Evolutionary conservation across 2,329 filamentous ascomycete species (phyloP).

Genomic region (Alternaria metachromatica): DNA sequence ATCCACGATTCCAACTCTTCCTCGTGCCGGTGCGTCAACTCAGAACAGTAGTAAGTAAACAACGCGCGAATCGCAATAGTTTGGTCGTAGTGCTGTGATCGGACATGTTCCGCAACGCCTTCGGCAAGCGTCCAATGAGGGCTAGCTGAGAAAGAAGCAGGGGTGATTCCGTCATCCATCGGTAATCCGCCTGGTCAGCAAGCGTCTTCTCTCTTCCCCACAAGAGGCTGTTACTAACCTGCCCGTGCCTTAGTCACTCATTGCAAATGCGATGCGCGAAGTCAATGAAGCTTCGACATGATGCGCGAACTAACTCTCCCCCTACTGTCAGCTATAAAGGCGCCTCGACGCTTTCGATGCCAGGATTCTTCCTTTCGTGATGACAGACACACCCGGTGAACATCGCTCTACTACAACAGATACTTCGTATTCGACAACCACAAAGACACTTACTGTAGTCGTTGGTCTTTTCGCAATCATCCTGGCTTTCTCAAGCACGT

Average conservation of each 20-base stretch:
- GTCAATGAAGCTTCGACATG: constrained; percentile 29
- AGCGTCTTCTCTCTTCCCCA: neutral
- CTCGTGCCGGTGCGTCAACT: neutral
- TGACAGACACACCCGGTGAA: constrained; percentile 37
- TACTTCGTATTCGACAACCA: constrained; percentile 25
- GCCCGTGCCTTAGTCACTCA: constrained; percentile 41
- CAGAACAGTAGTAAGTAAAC: constrained; percentile 9
- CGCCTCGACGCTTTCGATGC: constrained; percentile 9
- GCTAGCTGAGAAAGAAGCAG: constrained; percentile 20
- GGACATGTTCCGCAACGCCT: constrained; percentile 6
- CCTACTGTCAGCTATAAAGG: constrained; percentile 39
- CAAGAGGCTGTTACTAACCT: constrained; percentile 6
- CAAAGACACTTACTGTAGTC: constrained; percentile 38
- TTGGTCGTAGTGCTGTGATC: neutral
- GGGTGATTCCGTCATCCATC: constrained; percentile 38
- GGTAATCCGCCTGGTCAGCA: constrained; percentile 30
- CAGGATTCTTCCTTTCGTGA: constrained; percentile 25
- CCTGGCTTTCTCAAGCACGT: constrained; percentile 54
- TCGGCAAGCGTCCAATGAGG: constrained; percentile 33
- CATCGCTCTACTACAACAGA: constrained; percentile 17
- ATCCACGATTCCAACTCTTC: neutral
- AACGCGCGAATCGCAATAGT: neutral
- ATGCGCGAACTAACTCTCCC: constrained; percentile 28
- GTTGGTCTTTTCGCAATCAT: constrained; percentile 51
- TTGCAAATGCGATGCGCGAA: constrained; percentile 41